Evolutionary conservation across 805 yeast species (phyloP).

Genomic region (Komagataella kurtzmanii): DNA sequence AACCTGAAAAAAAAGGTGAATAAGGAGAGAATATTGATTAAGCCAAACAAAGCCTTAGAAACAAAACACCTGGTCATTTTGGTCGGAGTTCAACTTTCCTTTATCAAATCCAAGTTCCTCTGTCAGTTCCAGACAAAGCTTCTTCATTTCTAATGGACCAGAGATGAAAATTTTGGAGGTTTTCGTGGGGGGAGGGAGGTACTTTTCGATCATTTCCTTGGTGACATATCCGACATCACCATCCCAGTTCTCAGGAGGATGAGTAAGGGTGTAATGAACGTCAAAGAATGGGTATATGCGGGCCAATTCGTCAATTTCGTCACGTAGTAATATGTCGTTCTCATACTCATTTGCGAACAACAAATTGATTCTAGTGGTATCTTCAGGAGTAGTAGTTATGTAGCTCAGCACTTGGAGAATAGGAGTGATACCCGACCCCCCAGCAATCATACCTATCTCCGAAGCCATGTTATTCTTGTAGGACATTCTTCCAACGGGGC

Average conservation of each 20-base stretch:
- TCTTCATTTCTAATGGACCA: slow-evolving; percentile 66
- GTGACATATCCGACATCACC: slow-evolving; percentile 57
- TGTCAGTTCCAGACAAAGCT: slow-evolving; percentile 32
- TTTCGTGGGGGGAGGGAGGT: slow-evolving; percentile 34
- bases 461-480: slow-evolving; percentile 45
- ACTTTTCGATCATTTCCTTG: slow-evolving; percentile 37
- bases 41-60: slow-evolving; percentile 8
- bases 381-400: slow-evolving; percentile 57
- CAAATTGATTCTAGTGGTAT: slow-evolving; percentile 44
- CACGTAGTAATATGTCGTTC: slow-evolving; percentile 61
- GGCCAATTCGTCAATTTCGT: slow-evolving; percentile 60
- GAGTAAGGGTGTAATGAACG: slow-evolving; percentile 43
- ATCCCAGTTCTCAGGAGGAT: slow-evolving; percentile 37
- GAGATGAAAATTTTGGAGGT: slow-evolving; percentile 53
- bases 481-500: slow-evolving; percentile 66
- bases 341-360: slow-evolving; percentile 66
- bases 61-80: slow-evolving; percentile 22
- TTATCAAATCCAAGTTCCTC: slow-evolving; percentile 48
- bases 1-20: background rate
- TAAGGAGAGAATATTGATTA: background rate
- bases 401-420: slow-evolving; percentile 68
- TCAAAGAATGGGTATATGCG: slow-evolving; percentile 47
- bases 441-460: slow-evolving; percentile 60
- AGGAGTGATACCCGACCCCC: slow-evolving; percentile 88
- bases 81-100: slow-evolving; percentile 16